Evolutionary conservation across 2,329 filamentous ascomycete species (phyloP).

Genomic region (Pyricularia pennisetigena): DNA sequence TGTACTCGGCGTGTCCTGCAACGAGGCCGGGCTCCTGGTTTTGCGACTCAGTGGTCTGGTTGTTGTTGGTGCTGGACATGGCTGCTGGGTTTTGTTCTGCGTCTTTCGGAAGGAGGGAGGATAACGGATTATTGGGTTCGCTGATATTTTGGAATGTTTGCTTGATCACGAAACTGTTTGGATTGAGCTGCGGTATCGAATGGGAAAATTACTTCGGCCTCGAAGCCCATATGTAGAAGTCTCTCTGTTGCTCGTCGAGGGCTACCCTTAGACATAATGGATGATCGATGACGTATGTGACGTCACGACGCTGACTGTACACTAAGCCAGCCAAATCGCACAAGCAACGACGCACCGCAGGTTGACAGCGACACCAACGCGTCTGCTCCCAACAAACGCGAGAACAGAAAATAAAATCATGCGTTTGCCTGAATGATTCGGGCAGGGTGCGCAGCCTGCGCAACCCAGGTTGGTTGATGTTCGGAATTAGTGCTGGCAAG

Average conservation of each 20-base stretch:
- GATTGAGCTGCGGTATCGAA: not conserved
- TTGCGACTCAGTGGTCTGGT: conserved; percentile 10
- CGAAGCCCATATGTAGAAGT: not conserved
- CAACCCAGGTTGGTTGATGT: not conserved
- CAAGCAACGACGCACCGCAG: not conserved
- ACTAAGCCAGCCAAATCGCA: not conserved
- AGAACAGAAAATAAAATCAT: not conserved
- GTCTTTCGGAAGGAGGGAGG: no score
- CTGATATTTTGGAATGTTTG: no score
- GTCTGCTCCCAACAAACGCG: not conserved
- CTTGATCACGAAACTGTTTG: not conserved
- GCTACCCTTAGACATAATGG: not conserved
- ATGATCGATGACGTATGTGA: not conserved
- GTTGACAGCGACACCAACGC: not conserved
- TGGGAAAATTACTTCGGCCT: not conserved
- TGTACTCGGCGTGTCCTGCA: conserved; percentile 54
- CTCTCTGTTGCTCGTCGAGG: not conserved
- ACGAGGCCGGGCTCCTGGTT: conserved; percentile 47
- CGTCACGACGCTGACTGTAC: not conserved
- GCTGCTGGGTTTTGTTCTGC: not conserved
- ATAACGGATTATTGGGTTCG: no score
- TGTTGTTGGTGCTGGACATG: conserved; percentile 19
- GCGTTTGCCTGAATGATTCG: no score
- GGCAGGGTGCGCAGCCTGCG: no score
- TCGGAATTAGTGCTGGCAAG: not conserved